These are phyloP conservation scores for Penicillium brevicompactum DNA, from an alignment of 2,329 filamentous ascomycete genomes.

Conservation along the genomic window DNA sequence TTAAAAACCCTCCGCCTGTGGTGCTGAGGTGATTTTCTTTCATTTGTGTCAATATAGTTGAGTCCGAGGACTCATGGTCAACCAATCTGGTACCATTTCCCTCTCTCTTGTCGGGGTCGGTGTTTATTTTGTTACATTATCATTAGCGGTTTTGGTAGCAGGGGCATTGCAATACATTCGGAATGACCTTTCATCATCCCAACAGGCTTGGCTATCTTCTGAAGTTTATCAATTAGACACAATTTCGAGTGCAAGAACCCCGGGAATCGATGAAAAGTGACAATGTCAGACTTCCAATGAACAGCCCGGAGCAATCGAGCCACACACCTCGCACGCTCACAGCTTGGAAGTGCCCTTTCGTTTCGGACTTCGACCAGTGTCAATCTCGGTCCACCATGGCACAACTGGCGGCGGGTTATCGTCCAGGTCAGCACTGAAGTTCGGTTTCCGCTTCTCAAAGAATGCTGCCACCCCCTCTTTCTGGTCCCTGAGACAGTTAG, in stretches of 20 bases:
- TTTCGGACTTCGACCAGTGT: conserved; percentile 39
- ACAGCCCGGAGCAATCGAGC: no score
- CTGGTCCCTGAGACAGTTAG: conserved; percentile 56
- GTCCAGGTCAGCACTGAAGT: conserved; percentile 64
- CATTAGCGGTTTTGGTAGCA: conserved; percentile 27
- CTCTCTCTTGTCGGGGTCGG: conserved; percentile 21
- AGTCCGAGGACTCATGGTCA: neutral
- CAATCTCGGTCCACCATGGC: conserved; percentile 68
- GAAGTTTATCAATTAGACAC: no score
- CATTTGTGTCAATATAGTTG: conserved; percentile 20
- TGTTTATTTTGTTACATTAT: conserved; percentile 24
- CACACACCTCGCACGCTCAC: conserved; percentile 9
- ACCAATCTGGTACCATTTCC: conserved; percentile 12
- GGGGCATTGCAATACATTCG: conserved; percentile 22
- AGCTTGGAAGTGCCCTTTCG: conserved; percentile 27
- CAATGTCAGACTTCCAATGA: neutral
- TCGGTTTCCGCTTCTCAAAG: conserved; percentile 66
- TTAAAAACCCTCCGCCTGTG: conserved; percentile 19
- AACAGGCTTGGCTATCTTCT: no score
- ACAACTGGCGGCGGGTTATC: conserved; percentile 61
- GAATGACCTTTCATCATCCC: conserved; percentile 18
- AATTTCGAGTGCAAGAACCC: no score
- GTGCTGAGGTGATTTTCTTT: neutral
- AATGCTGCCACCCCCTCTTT: conserved; percentile 70
- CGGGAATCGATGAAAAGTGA: no score